Percentiles rank a stretch among this genome's conserved stretches.
These are phyloP conservation scores for Cyanidium caldarium DNA, from an alignment of 23 red algal genomes.

Conservation along the genomic window DNA sequence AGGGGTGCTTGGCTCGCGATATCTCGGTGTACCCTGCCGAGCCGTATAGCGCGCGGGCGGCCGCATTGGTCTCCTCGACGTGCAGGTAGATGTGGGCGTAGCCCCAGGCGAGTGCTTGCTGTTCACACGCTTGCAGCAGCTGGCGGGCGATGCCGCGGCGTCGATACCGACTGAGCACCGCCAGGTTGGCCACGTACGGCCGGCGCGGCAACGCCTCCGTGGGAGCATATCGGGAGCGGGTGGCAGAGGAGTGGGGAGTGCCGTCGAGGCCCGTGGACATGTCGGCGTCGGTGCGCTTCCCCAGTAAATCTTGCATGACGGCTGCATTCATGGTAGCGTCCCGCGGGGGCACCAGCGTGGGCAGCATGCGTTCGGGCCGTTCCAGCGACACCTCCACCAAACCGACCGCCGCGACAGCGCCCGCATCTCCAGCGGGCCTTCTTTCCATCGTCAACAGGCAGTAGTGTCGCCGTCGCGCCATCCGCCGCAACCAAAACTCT, in stretches of 20 bases:
- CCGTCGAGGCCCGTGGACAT: background rate
- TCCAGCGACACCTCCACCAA: background rate
- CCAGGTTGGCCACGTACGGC: background rate
- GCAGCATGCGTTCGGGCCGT: background rate
- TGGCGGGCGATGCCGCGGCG: background rate
- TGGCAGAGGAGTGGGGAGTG: too few species aligned
- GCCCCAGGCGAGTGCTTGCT: background rate
- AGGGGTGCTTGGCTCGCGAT: too few species aligned
- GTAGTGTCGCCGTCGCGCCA: background rate
- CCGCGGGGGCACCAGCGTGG: background rate
- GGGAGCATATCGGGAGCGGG: too few species aligned
- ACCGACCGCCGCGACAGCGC: background rate
- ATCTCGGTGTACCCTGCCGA: background rate
- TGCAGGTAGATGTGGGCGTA: background rate
- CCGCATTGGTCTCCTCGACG: background rate
- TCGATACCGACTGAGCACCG: background rate
- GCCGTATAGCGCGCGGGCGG: background rate
- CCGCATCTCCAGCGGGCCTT: background rate
- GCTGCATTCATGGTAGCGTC: background rate
- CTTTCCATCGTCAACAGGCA: background rate
- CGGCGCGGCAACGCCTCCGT: too few species aligned
- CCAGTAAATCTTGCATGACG: background rate
- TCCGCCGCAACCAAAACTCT: background rate
- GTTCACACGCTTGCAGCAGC: background rate
- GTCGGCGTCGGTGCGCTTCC: background rate